Percentiles rank a stretch among this genome's conserved stretches.
These are phyloP conservation scores for Vanilla planifolia DNA, from an alignment of 106 monocot genomes.

Conservation along the genomic window DNA sequence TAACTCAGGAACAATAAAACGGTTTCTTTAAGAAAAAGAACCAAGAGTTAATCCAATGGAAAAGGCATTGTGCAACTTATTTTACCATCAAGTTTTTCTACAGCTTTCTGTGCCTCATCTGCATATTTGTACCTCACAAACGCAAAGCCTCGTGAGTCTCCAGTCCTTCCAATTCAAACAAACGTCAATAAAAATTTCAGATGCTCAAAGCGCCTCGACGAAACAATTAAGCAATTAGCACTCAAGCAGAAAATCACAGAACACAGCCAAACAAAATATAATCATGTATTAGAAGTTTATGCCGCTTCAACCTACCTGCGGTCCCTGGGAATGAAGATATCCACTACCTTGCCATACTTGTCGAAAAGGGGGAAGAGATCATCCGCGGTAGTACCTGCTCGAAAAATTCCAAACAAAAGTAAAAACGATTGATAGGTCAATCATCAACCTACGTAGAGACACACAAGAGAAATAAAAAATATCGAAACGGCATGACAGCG, in stretches of 20 bases:
- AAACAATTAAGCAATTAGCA: too few species aligned
- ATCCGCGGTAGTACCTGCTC: conserved; percentile 66
- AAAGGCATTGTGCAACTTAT: not conserved
- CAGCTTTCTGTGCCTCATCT: conserved; percentile 86
- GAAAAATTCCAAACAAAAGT: not conserved
- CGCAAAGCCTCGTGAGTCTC: conserved; percentile 92
- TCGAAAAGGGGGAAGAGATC: conserved; percentile 79
- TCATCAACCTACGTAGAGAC: too few species aligned
- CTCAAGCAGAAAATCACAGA: not conserved
- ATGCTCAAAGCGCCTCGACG: not conserved
- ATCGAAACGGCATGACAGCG: not conserved
- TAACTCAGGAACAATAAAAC: conserved; percentile 1
- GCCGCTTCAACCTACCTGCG: conserved; percentile 34
- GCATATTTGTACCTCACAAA: conserved; percentile 92
- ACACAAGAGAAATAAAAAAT: not conserved
- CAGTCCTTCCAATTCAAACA: conserved; percentile 43
- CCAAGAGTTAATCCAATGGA: not conserved
- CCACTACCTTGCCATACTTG: conserved; percentile 86
- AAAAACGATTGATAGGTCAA: not conserved
- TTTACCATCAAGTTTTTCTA: conserved; percentile 78
- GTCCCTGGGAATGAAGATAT: conserved; percentile 86
- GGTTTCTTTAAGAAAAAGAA: not conserved
- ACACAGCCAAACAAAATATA: not conserved
- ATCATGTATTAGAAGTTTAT: not conserved
- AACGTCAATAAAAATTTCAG: not conserved